phyloP scores from a whole-genome alignment of 768 basidiomycete species.

The Rhizopogon roseolus region DNA sequence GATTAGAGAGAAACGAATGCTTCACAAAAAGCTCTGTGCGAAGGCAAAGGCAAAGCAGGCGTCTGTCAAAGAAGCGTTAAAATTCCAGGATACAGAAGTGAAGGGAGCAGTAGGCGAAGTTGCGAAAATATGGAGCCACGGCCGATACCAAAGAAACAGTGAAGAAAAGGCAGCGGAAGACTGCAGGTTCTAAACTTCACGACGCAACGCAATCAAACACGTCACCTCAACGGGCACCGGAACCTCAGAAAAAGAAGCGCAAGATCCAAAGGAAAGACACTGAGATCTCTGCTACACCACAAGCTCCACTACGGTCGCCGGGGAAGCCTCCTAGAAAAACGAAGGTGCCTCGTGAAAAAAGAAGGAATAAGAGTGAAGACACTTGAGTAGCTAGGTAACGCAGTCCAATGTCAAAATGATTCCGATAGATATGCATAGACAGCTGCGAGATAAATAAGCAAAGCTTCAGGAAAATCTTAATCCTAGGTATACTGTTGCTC shows the following conservation, averaged over 20 bases:
- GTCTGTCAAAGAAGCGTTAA: background rate
- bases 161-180: background rate
- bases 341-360: background rate
- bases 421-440: background rate
- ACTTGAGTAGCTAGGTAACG: background rate
- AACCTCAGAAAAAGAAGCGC: background rate
- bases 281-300: background rate
- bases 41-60: constrained; percentile 35
- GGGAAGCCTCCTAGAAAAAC: background rate
- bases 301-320: background rate
- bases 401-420: background rate
- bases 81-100: background rate
- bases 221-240: background rate
- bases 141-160: background rate
- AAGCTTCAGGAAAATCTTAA: background rate
- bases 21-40: constrained; percentile 39
- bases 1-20: constrained; percentile 44
- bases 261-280: background rate
- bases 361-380: background rate
- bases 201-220: background rate
- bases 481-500: background rate
- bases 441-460: background rate
- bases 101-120: background rate
- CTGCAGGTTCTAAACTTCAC: background rate
- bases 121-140: background rate